Evolutionary conservation across 163 green algal genomes (phyloP), one percentile per base, ranked within the genome.

Genomic region (Chlamydomonas reinhardtii): DNA sequence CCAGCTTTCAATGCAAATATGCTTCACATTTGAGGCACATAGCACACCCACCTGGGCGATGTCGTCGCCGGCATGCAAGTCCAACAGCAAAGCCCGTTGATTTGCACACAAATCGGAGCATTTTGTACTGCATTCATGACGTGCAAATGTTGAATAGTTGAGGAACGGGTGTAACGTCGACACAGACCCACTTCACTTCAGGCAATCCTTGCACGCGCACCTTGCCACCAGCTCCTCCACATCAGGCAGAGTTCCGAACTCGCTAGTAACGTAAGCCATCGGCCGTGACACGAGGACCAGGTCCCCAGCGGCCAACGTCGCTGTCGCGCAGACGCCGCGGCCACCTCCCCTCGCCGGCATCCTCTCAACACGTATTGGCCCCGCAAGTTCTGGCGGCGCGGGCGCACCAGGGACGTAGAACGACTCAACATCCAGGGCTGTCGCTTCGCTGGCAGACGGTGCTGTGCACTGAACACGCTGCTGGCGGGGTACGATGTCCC

Each of bases 251-350:
- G 22, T 12, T 4, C 59, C 59, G 9, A 66, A 31, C 0, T 85
- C 43, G n/a, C 52, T 72, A n/a, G 52, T 65, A 0, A 85, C 32
- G 29, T 73, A 85, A 5, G 68, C 68, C 0, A 85, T 0, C 3
- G 79, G 79, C 54, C 70, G 39, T 14, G 80, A 86, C 0, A 79
- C 69, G 0, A 86, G 25, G 0, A 80, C 27, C 34, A 80, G 70
- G 27, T 79, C 25, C 4, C 80, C 70, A 15, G 70, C 27, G 14
- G 35, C 17, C 34, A 86, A 4, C 35, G 74, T 37, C 19, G 62
- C 15, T 0, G 54, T 35, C 5, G 70, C 70, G 8, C 79, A 2
- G 2, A 86, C n/a, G 54, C 80, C 69, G 3, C 70, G 70, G 2
- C 80, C 80, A 0, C 54, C 31, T 9, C 79, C 66, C n/a, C 62